Base-by-base conservation (phyloP, 2,329 filamentous ascomycete genomes). In the Neonectria coccinea region DNA sequence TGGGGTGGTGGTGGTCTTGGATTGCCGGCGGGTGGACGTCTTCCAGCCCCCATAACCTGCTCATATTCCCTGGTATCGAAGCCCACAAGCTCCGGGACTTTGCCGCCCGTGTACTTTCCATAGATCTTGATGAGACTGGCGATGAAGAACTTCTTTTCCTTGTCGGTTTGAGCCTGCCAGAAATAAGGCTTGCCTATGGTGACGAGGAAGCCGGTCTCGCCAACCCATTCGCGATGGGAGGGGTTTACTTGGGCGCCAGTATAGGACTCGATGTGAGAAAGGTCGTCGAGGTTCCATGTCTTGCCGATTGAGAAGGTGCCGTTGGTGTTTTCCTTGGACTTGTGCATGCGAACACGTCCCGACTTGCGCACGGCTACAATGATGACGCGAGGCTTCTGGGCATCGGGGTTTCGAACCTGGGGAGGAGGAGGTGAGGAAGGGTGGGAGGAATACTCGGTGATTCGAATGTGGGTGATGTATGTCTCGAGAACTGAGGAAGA, bases 71-170 rank as follows among this genome's bases (percentile, higher is more conserved):
- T 88, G 56, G 88, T 85, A 71, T 95, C 92, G 76, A 99, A 98
- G 8, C 95, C 95, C 59, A 88, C 83, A 56, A 99, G 84, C 63
- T 92, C 87, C 2, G 96, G 96, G 33, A 89, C 80, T 74, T 90
- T 91, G 12, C 95, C 95, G 29, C 93, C 92, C 1, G 96, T 98
- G 77, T 98, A 99, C 80, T 98, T 99, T 73, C 90, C 90, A 78
- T 92, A 99, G 70, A 99, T 97, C 80, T 98, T 99, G 75, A 98
- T 89, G 71, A 98, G 81, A 79, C 94, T 97, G 36, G 92, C 94
- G 74, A 99, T 96, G 79, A 99, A 99, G 81, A 98, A 98, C 77
- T 97, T 95, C 84, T 97, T 98, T 81, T 99, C 96, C 82, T 97
- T 97, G 57, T 92, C 87, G 1, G 93, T 96, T 69, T 93, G 90